Base-by-base conservation (phyloP, 352 stramenopile genomes). In the Phytophthora palmivora region DNA sequence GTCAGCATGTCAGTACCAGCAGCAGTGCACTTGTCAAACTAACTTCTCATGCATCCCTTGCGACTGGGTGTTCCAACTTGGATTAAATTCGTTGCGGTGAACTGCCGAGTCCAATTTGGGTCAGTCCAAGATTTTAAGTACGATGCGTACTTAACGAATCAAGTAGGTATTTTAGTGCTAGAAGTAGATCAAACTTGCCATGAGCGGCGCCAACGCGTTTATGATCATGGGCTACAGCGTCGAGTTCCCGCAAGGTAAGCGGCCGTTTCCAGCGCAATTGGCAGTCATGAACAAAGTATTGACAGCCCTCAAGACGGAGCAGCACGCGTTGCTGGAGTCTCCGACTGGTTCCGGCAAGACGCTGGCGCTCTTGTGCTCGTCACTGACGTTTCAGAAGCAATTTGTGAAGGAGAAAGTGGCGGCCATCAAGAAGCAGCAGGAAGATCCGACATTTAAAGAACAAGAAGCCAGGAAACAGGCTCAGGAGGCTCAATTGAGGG, bases 221-320 rank as follows among this genome's bases (percentile, higher is more conserved):
- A 61, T 94, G 78, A 89, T 96, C 67, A 94, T 94, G 84, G 88
- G 88, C 51, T 93, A 93, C 78, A 75, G 66, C 49, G 83, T 96
- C 9, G 80, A 72, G 33, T 96, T 96, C 58, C 84, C 88, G 0
- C 63, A 68, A 11, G 86, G 84, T 54, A 96, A 95, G 73, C 74
- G 73, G 56, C 88, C 88, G 49, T 96, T 96, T 58, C 86, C 88
- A 3, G 84, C 88, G 37, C 88, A 96, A 57, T 63, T 96, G 24
- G 87, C 84, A 1, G 87, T 96, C 33, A 96, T 96, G 88, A 94
- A 78, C 70, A 94, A 94, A 43, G 85, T 94, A 51, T 56, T 96
- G 33, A 58, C 82, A 32, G 87, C 88, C 41, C 74, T 96, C 37
- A 94, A 95, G 60, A 89, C 69, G 26, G 36, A 76, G 9, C 82